These are phyloP conservation scores for Ceratobasidium sp. DNA, from an alignment of 1,284 basidiomycete species.

Conservation along the genomic window DNA sequence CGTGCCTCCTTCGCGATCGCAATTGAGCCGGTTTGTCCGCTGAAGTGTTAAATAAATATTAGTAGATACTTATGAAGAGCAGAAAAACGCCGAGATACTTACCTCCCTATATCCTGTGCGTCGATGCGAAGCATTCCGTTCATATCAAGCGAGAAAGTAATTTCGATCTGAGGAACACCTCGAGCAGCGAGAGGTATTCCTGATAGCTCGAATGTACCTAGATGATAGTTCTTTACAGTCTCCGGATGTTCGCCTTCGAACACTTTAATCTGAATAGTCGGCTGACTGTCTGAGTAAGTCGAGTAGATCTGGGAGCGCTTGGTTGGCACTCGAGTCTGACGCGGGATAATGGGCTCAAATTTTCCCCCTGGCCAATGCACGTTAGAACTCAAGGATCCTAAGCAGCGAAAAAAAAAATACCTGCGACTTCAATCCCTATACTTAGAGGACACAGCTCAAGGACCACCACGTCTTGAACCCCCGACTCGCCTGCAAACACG, in stretches of 20 bases:
- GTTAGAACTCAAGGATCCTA: constrained; percentile 51
- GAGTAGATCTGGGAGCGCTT: constrained; percentile 74
- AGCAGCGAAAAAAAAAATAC: not conserved
- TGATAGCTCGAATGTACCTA: constrained; percentile 68
- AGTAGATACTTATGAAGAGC: not conserved
- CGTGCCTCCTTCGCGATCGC: constrained; percentile 58
- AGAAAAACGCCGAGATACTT: constrained; percentile 56
- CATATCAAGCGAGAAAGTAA: constrained; percentile 64
- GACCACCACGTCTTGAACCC: constrained; percentile 59
- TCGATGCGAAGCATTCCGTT: constrained; percentile 63
- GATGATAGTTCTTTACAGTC: constrained; percentile 69
- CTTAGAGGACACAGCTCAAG: constrained; percentile 60
- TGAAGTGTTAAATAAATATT: constrained; percentile 41
- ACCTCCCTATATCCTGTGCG: constrained; percentile 63
- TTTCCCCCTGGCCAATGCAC: constrained; percentile 71
- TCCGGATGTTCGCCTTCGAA: constrained; percentile 66
- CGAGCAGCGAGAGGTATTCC: constrained; percentile 67
- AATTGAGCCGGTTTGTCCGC: constrained; percentile 59
- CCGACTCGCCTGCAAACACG: constrained; percentile 61
- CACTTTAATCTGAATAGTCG: constrained; percentile 61
- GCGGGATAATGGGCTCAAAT: constrained; percentile 67
- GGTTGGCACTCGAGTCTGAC: constrained; percentile 70
- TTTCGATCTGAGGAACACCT: constrained; percentile 65
- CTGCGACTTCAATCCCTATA: constrained; percentile 49
- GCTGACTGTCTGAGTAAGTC: constrained; percentile 64